These are phyloP conservation scores for Phyllosticta paracitricarpa DNA, from an alignment of 2,329 filamentous ascomycete species.

Conservation along the genomic window DNA sequence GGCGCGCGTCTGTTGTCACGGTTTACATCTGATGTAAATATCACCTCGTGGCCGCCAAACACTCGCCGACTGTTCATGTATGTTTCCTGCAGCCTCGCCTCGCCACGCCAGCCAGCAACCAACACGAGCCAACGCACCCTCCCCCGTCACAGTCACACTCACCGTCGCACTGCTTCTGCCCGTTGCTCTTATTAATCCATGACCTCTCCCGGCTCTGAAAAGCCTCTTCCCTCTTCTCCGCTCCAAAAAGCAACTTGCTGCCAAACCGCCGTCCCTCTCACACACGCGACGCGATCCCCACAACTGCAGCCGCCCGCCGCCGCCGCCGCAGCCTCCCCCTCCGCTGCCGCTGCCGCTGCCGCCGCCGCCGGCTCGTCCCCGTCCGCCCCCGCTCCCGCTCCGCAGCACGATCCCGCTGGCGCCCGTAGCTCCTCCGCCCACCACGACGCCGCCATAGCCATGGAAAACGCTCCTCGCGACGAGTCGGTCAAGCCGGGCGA, in stretches of 20 bases:
- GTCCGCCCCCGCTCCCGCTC: slow-evolving; percentile 1
- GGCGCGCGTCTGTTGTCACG: not conserved
- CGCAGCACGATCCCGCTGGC: not conserved
- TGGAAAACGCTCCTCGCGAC: slow-evolving; percentile 10
- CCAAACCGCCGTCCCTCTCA: not conserved
- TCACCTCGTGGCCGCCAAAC: not conserved
- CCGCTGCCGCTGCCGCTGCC: not conserved
- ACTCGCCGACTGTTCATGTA: not conserved
- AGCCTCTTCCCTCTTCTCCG: not conserved
- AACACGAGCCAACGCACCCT: not conserved
- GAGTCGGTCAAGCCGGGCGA: slow-evolving; percentile 1
- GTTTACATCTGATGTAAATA: not conserved
- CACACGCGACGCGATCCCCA: not conserved
- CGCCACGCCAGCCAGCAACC: not conserved
- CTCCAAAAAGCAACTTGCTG: not conserved
- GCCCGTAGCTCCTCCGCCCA: not conserved
- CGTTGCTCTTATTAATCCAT: not conserved
- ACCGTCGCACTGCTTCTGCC: not conserved
- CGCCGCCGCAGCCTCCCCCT: slow-evolving; percentile 1
- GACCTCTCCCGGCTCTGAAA: not conserved
- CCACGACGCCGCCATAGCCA: slow-evolving; percentile 1
- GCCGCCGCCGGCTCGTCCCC: slow-evolving; percentile 1
- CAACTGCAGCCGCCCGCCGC: not conserved
- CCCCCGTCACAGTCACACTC: not conserved
- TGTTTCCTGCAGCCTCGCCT: not conserved